Conservation (phyloP, 2,329 filamentous ascomycete genomes). For the Pyrenochaeta sp. region DNA sequence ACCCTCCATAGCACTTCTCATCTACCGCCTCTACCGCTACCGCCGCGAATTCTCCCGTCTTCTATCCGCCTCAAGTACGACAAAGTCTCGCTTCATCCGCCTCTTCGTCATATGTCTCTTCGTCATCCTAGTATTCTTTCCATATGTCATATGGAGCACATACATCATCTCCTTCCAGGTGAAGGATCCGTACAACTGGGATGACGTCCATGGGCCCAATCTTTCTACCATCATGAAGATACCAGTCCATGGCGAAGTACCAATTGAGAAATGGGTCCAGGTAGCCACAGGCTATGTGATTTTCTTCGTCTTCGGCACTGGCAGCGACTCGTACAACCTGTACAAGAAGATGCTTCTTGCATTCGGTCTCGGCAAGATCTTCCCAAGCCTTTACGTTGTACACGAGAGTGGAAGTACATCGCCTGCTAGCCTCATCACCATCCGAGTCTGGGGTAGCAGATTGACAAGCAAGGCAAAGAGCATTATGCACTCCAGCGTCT, state of each 20-base stretch:
- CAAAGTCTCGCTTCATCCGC: conserved; percentile 67
- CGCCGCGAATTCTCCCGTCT: conserved; percentile 65
- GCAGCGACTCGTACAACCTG: conserved; percentile 60
- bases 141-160: conserved; percentile 59
- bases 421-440: conserved; percentile 21
- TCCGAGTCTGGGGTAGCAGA: conserved; percentile 22
- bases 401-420: conserved; percentile 21
- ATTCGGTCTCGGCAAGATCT: conserved; percentile 38
- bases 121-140: conserved; percentile 60
- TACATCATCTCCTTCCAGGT: conserved; percentile 29
- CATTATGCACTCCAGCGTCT: conserved; percentile 30
- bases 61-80: conserved; percentile 61
- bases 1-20: conserved; percentile 60
- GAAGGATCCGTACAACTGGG: conserved; percentile 61
- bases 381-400: conserved; percentile 35
- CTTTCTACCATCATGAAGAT: conserved; percentile 61
- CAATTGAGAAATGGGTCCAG: conserved; percentile 66
- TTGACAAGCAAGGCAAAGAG: conserved; percentile 34
- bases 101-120: conserved; percentile 65
- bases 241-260: conserved; percentile 53
- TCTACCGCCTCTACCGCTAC: conserved; percentile 68
- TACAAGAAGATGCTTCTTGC: conserved; percentile 36
- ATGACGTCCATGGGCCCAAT: conserved; percentile 56
- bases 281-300: conserved; percentile 61
- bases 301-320: conserved; percentile 71